Evolutionary conservation across 176 grass and related monocot species (phyloP), one percentile per base, ranked within the genome.

Genomic region (Lolium multiflorum): DNA sequence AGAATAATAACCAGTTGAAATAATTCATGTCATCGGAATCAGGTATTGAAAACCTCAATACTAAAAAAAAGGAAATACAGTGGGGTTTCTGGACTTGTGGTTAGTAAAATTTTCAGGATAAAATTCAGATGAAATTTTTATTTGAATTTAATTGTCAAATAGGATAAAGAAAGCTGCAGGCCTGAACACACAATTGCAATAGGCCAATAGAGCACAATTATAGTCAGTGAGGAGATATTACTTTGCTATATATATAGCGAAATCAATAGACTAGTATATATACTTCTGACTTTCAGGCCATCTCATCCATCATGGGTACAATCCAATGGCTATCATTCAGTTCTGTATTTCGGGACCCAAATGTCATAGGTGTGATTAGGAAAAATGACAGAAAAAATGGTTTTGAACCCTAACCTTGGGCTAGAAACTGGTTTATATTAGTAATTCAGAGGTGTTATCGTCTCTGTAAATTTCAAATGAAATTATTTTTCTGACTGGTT

Each of bases 401-500:
- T 26, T 50, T 16, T 26, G 21, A 74, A 50, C 71, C 43, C 7
- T 76, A 18, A 14, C 25, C 4, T 76, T 6, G 25, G 24, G 25
- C 24, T 76, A 76, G 49, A 54, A 76, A 48, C 24, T 76, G 3
- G 7, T 54, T 68, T 54, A 76, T 76, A 31, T 11, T 76, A 76
- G 21, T 11, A 76, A 9, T 31, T 52, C 0, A 17, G 21, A 39
- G 35, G 35, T 41, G 37, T 69, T 41, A 43, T 48, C 11, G 1
- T 76, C 24, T 52, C 22, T 52, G 11, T 49, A 51, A 76, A 8
- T 15, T 51, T 75, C 24, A 52, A 52, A 28, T 31, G 17, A 5
- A 74, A 10, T 13, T 24, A 13, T 46, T 46, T 75, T 54, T 16
- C 22, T 76, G 1, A 76, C 7, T 75, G 22, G 72, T 76, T 52